Conservation (phyloP, 2,329 filamentous ascomycete genomes). For the Exserohilum rostratum region DNA sequence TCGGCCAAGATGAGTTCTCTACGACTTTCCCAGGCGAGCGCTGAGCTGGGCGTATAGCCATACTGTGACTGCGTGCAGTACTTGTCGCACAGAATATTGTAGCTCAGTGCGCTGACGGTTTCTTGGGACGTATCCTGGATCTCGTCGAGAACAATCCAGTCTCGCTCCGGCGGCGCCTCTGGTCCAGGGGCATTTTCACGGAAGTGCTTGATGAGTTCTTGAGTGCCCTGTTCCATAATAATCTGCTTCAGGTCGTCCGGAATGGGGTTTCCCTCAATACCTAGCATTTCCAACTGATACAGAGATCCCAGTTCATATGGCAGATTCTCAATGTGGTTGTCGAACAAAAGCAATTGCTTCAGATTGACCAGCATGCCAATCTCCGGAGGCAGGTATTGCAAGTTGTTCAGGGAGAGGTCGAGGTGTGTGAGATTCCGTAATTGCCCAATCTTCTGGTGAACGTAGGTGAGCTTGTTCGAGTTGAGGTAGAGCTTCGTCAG, state of each 20-base stretch:
- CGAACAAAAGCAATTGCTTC: slow-evolving; percentile 83
- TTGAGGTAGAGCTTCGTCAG: slow-evolving; percentile 91
- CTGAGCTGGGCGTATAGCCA: slow-evolving; percentile 84
- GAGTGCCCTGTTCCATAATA: slow-evolving; percentile 86
- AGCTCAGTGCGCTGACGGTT: slow-evolving; percentile 83
- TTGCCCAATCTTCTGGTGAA: slow-evolving; percentile 83
- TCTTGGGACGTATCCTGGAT: slow-evolving; percentile 58
- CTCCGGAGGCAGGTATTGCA: slow-evolving; percentile 82
- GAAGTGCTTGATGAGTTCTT: slow-evolving; percentile 79
- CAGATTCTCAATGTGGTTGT: slow-evolving; percentile 83
- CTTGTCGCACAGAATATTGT: slow-evolving; percentile 95
- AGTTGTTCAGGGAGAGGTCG: slow-evolving; percentile 86
- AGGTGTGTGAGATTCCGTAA: slow-evolving; percentile 81
- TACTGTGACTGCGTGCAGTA: slow-evolving; percentile 86
- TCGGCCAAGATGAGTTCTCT: slow-evolving; percentile 83
- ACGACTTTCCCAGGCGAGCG: slow-evolving; percentile 86
- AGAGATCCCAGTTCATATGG: slow-evolving; percentile 88
- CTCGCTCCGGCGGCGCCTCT: slow-evolving; percentile 74
- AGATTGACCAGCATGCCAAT: slow-evolving; percentile 96
- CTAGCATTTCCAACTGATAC: slow-evolving; percentile 85
- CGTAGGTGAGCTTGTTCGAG: slow-evolving; percentile 82
- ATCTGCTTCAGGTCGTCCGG: slow-evolving; percentile 77
- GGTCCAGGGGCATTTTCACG: slow-evolving; percentile 84
- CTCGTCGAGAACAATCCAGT: slow-evolving; percentile 76
- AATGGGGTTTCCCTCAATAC: slow-evolving; percentile 89